Conservation (phyloP, 164 flowering plant genomes). For the Malania oleifera region DNA sequence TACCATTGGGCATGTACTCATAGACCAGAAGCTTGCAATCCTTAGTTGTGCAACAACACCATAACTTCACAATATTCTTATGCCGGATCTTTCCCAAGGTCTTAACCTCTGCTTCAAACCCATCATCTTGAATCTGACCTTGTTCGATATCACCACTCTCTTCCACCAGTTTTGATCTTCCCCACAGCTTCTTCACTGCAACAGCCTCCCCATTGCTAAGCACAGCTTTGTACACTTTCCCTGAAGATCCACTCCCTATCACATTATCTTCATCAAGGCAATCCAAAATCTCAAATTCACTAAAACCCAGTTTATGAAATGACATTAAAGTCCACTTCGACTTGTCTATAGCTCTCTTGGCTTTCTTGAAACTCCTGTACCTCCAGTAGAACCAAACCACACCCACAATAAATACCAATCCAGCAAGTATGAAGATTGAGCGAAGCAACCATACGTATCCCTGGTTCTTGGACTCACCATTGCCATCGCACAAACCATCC, state of each 20-base stretch:
- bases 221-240: constrained; percentile 73
- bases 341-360: constrained; percentile 35
- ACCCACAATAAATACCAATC: constrained; percentile 36
- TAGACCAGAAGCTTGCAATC: constrained; percentile 70
- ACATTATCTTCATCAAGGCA: constrained; percentile 70
- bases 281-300: constrained; percentile 57
- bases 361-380: constrained; percentile 42
- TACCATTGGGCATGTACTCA: constrained; percentile 79
- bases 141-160: constrained; percentile 39
- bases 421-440: constrained; percentile 47
- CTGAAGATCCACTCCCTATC: constrained; percentile 61
- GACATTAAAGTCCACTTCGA: constrained; percentile 78
- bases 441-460: constrained; percentile 46
- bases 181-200: constrained; percentile 74
- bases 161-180: constrained; percentile 27
- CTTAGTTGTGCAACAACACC: constrained; percentile 63
- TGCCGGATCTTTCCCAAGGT: constrained; percentile 75
- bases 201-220: constrained; percentile 59
- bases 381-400: constrained; percentile 44
- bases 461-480: constrained; percentile 17
- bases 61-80: constrained; percentile 69
- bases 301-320: constrained; percentile 62
- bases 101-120: constrained; percentile 62
- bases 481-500: constrained; percentile 38
- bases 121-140: constrained; percentile 36